These are phyloP conservation scores for Picea sitchensis DNA, from an alignment of 75 land plant species.

Conservation along the genomic window DNA sequence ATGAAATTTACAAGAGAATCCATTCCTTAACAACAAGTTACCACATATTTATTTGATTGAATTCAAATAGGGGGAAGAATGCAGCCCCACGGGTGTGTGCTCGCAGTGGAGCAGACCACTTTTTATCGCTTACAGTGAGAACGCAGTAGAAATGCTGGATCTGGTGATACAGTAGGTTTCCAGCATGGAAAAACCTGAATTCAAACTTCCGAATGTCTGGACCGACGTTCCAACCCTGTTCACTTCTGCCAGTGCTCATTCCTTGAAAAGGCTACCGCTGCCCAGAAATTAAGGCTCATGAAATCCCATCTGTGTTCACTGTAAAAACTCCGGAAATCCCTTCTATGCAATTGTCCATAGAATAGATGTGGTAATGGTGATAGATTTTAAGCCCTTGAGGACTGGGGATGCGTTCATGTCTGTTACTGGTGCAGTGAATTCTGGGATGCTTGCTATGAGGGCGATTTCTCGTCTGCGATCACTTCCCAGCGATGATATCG, in stretches of 20 bases:
- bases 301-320: too few relatives aligned
- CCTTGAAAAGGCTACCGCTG: slow-evolving; percentile 36
- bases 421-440: too few relatives aligned
- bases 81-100: slow-evolving; percentile 89
- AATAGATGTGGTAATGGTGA: slow-evolving; percentile 86
- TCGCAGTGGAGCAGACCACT: slow-evolving; percentile 66
- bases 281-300: too few relatives aligned
- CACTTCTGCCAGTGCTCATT: slow-evolving; percentile 43
- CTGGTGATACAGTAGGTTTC: slow-evolving; percentile 67
- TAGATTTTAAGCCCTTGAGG: slow-evolving; percentile 89
- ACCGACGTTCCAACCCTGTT: slow-evolving; percentile 73
- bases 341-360: slow-evolving; percentile 96
- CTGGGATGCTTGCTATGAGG: slow-evolving; percentile 61
- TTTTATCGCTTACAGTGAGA: slow-evolving; percentile 74
- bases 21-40: slow-evolving; percentile 71
- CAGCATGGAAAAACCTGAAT: slow-evolving; percentile 17
- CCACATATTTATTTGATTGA: slow-evolving; percentile 62
- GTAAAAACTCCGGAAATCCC: slow-evolving; percentile 40
- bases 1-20: slow-evolving; percentile 25
- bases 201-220: slow-evolving; percentile 36
- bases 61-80: slow-evolving; percentile 89
- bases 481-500: slow-evolving; percentile 85
- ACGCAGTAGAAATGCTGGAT: slow-evolving; percentile 71
- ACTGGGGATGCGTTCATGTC: slow-evolving; percentile 45
- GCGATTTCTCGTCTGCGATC: slow-evolving; percentile 88